Percentiles rank a stretch among this genome's conserved stretches.
Conservation (phyloP, 768 basidiomycete genomes). For the Amanita thiersii region DNA sequence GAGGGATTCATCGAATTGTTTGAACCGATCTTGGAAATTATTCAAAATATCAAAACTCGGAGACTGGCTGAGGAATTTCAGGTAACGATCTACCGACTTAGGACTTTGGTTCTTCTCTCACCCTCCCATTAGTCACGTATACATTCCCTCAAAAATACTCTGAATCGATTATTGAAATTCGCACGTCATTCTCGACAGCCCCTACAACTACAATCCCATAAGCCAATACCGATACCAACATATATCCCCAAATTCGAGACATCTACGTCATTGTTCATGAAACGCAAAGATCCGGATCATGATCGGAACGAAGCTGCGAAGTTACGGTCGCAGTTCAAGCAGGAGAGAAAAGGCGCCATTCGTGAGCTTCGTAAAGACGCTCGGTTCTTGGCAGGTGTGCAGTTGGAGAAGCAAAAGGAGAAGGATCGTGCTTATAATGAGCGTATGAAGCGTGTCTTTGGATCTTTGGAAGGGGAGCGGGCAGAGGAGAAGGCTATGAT, state of each 20-base stretch:
- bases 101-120: constrained; percentile 7
- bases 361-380: constrained; percentile 94
- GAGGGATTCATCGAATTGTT: constrained; percentile 85
- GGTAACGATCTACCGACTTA: constrained; percentile 28
- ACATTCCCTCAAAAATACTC: constrained; percentile 34
- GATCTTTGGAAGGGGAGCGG: constrained; percentile 74
- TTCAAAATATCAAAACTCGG: constrained; percentile 43
- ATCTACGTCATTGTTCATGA: constrained; percentile 64
- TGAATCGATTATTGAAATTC: constrained; percentile 65
- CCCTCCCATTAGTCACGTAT: constrained; percentile 36
- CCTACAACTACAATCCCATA: constrained; percentile 83
- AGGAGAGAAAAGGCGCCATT: constrained; percentile 95
- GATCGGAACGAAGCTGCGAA: constrained; percentile 85
- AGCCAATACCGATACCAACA: constrained; percentile 90
- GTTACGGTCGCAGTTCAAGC: constrained; percentile 81
- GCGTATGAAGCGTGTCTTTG: constrained; percentile 77
- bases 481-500: constrained; percentile 94
- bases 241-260: constrained; percentile 92
- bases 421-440: constrained; percentile 78
- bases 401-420: constrained; percentile 75
- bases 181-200: constrained; percentile 66
- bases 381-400: constrained; percentile 83
- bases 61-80: constrained; percentile 42
- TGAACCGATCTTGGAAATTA: constrained; percentile 50
- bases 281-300: constrained; percentile 83